Base-by-base conservation (phyloP, 768 basidiomycete genomes). In the Phaeotremella skinneri region DNA sequence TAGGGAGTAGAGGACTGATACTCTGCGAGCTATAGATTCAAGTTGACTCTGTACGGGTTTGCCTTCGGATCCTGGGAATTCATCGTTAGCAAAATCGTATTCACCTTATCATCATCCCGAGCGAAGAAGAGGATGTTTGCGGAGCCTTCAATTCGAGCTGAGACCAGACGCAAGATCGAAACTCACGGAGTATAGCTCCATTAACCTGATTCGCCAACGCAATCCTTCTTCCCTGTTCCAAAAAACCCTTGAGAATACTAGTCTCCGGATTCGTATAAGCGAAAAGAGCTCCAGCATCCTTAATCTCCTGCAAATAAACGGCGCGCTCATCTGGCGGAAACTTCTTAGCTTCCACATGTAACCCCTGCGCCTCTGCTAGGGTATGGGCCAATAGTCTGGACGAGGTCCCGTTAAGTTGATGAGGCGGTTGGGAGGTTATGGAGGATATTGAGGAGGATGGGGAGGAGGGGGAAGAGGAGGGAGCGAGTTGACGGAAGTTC, bases 181-280 rank as follows among this genome's bases (percentile, higher is more conserved):
- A 81, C 89, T 73, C 67, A 92, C 92, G 80, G 13, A 96, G 77
- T 48, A 96, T 88, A 16, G 91, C 92, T 43, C 84, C 81, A 64
- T 93, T 88, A 41, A 98, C 85, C 78, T 92, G 89, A 57, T 90
- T 88, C 4, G 91, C 91, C 21, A 96, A 83, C 4, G 83, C 84
- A 63, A 89, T 87, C 59, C 92, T 83, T 69, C 92, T 80, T 52
- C 84, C 84, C 74, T 87, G 85, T 34, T 83, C 82, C 60, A 96
- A 76, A 76, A 93, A 97, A 55, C 82, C 85, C 16, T 83, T 80
- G 68, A 91, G 81, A 0, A 87, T 82, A 67, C 90, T 90, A 34
- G 80, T 83, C 68, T 90, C 89, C 0, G 91, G 89, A 20, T 85
- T 81, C 34, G 81, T 82, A 76, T 94, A 96, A n/a, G 87, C 90